These are phyloP conservation scores for Gautieria morchelliformis DNA, from an alignment of 768 basidiomycete genomes.

Conservation along the genomic window DNA sequence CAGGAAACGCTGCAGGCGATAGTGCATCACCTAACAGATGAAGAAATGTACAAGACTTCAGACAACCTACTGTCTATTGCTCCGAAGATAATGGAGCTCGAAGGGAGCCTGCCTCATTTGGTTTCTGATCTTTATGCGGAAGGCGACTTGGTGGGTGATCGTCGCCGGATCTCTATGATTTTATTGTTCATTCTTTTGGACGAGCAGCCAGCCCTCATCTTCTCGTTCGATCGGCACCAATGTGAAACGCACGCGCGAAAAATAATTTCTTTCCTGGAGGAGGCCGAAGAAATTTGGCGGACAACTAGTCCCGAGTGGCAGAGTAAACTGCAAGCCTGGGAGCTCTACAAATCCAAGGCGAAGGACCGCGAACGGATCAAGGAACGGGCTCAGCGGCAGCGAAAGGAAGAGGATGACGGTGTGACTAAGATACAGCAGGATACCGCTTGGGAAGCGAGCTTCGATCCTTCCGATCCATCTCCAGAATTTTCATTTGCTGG, in stretches of 20 bases:
- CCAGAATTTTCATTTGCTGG: constrained; percentile 54
- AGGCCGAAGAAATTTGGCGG: constrained; percentile 44
- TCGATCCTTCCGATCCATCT: constrained; percentile 49
- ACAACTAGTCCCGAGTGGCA: constrained; percentile 36
- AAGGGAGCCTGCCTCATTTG: constrained; percentile 38
- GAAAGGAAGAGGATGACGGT: constrained; percentile 17
- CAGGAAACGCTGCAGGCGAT: constrained; percentile 27
- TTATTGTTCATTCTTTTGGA: background rate
- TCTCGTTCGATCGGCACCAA: constrained; percentile 50
- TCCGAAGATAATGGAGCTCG: constrained; percentile 26
- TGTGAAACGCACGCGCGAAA: constrained; percentile 45
- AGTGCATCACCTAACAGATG: constrained; percentile 32
- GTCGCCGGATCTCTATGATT: background rate
- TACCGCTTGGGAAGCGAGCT: constrained; percentile 41
- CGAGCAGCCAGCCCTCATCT: constrained; percentile 55
- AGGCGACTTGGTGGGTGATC: constrained; percentile 41
- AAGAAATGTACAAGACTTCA: constrained; percentile 13
- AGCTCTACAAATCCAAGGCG: constrained; percentile 35
- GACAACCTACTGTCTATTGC: constrained; percentile 2
- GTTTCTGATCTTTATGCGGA: constrained; percentile 47
- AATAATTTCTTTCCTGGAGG: constrained; percentile 28
- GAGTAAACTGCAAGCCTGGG: constrained; percentile 39
- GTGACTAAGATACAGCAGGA: constrained; percentile 7
- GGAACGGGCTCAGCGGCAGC: constrained; percentile 30
- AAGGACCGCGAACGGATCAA: constrained; percentile 40